A percentile compares a stretch with the other conserved stretches of the same genome.
Conservation (phyloP, 1,284 basidiomycete genomes). For the Ustilago sp. region DNA sequence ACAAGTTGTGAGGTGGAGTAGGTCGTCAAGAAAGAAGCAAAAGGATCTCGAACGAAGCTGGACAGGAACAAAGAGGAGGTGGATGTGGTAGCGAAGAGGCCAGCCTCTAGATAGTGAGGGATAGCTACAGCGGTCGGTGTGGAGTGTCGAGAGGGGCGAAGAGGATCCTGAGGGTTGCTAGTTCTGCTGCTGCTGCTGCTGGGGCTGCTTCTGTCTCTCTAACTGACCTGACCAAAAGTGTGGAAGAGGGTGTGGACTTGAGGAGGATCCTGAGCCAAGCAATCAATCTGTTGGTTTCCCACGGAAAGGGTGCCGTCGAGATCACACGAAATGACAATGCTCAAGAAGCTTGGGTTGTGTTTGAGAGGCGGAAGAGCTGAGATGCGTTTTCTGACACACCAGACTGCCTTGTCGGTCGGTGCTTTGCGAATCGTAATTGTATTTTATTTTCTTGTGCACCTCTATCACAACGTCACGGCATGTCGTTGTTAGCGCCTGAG, state of each 20-base stretch:
- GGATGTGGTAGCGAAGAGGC: background rate
- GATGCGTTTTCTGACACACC: background rate
- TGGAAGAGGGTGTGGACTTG: background rate
- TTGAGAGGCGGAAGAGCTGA: background rate
- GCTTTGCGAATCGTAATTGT: background rate
- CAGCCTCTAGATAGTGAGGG: background rate
- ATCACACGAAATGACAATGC: background rate
- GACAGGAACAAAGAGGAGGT: background rate
- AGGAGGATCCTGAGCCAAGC: constrained; percentile 1
- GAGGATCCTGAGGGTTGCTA: background rate
- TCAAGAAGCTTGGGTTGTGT: background rate
- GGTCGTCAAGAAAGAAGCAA: constrained; percentile 3
- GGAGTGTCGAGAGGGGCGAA: background rate
- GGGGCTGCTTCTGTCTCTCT: background rate
- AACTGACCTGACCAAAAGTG: background rate
- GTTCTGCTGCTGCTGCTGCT: too few relatives aligned
- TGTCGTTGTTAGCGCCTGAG: background rate
- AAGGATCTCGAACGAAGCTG: constrained; percentile 2
- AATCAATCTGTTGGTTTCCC: too few relatives aligned
- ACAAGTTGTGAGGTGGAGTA: background rate
- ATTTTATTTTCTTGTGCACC: background rate
- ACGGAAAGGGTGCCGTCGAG: too few relatives aligned
- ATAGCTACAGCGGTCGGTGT: background rate
- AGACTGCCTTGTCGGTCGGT: background rate
- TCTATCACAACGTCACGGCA: background rate